Conservation (phyloP, 2,329 filamentous ascomycete genomes). For the Microsporum audouinii region DNA sequence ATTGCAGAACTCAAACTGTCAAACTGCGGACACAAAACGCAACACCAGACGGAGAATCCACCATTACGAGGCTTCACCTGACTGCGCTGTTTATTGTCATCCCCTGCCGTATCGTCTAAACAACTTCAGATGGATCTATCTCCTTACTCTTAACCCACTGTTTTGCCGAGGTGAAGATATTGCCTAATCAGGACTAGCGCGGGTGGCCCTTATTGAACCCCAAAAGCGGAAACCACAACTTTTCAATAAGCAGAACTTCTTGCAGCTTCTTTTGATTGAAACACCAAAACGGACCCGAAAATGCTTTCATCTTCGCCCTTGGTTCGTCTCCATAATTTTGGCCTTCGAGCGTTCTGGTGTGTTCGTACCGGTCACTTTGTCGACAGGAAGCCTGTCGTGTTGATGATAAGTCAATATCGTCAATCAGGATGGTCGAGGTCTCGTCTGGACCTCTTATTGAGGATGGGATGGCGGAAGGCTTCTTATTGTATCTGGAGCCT, state of each 20-base stretch:
- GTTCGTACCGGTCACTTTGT: neutral
- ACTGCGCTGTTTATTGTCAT: neutral
- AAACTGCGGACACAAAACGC: neutral
- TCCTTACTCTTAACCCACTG: too few species aligned
- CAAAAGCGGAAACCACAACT: constrained; percentile 9
- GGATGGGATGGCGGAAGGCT: neutral
- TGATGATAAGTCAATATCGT: too few species aligned
- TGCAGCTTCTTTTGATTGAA: constrained; percentile 7
- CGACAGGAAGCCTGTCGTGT: neutral
- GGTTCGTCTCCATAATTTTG: neutral
- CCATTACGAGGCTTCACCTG: neutral
- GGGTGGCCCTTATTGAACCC: constrained; percentile 10
- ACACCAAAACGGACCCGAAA: neutral
- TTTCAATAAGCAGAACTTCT: constrained; percentile 5
- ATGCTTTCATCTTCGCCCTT: neutral
- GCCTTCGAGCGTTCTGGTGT: neutral
- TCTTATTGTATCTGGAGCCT: neutral
- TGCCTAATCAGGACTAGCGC: constrained; percentile 8
- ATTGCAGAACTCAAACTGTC: neutral
- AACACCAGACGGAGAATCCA: neutral
- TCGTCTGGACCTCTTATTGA: neutral
- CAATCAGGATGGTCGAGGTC: neutral
- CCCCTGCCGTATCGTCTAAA: neutral
- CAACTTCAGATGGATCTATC: neutral
- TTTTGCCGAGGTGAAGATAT: neutral